Evolutionary conservation across 805 yeast species (phyloP).

Genomic region (Candida awuae): DNA sequence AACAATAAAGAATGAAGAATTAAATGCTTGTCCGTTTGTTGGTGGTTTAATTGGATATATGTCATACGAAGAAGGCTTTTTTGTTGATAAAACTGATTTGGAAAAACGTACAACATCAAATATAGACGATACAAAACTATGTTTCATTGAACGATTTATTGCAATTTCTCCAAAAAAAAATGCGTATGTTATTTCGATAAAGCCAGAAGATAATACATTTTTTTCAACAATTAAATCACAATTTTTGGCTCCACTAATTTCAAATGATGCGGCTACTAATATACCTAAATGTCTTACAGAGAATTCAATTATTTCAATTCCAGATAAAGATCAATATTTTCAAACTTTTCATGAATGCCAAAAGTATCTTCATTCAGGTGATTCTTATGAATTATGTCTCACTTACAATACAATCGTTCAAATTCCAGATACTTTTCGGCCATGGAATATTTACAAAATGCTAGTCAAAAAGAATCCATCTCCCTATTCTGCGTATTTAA

Average conservation of each 20-base stretch:
- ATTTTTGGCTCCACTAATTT: no score
- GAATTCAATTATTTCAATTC: constrained; percentile 33
- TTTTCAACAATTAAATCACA: constrained; percentile 5
- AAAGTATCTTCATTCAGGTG: constrained; percentile 62
- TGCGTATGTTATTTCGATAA: constrained; percentile 47
- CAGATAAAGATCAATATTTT: constrained; percentile 47
- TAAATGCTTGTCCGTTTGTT: constrained; percentile 57
- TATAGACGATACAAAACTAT: constrained; percentile 69
- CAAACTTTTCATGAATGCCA: constrained; percentile 57
- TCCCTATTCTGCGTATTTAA: constrained; percentile 79
- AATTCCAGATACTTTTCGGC: constrained; percentile 39
- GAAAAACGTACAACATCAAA: constrained; percentile 31
- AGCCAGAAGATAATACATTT: constrained; percentile 34
- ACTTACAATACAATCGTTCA: constrained; percentile 64
- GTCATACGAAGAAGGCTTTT: constrained; percentile 81
- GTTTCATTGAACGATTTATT: constrained; percentile 59
- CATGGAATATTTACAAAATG: constrained; percentile 79
- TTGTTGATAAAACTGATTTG: constrained; percentile 29
- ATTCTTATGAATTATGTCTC: constrained; percentile 88
- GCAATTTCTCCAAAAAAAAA: constrained; percentile 41
- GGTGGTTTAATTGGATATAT: constrained; percentile 90
- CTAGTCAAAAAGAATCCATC: constrained; percentile 75
- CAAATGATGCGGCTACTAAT: no score
- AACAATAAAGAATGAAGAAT: constrained; percentile 17
- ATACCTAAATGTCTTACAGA: no score